Evolutionary conservation across 352 stramenopile species (phyloP).

Genomic region (Pythium dissimile): DNA sequence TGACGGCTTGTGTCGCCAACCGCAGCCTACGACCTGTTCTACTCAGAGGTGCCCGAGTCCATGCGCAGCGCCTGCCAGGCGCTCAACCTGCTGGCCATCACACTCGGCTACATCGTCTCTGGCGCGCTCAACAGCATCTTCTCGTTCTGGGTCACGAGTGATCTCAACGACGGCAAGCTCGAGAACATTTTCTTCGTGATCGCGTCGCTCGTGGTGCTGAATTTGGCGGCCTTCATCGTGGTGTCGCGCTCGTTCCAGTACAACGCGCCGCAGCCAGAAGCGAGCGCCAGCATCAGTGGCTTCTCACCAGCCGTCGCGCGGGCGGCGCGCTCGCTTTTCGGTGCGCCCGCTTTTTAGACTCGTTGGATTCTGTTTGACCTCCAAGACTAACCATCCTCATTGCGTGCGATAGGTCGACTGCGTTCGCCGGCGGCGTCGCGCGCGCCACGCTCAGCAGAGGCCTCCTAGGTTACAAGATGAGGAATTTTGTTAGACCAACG

Average conservation of each 20-base stretch:
- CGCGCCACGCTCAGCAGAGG: no score
- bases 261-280: slow-evolving; percentile 19
- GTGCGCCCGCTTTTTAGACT: background rate
- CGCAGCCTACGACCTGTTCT: slow-evolving; percentile 87
- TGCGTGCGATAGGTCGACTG: background rate
- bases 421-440: background rate
- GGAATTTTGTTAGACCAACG: no score
- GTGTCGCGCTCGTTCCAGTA: slow-evolving; percentile 86
- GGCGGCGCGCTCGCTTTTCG: slow-evolving; percentile 18
- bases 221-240: slow-evolving; percentile 57
- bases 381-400: background rate
- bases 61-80: slow-evolving; percentile 91
- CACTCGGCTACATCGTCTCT: slow-evolving; percentile 83
- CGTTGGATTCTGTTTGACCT: background rate
- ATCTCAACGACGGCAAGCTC: slow-evolving; percentile 88
- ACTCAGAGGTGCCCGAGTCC: slow-evolving; percentile 86
- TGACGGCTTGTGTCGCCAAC: background rate
- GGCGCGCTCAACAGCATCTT: slow-evolving; percentile 86
- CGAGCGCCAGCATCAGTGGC: slow-evolving; percentile 21
- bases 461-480: no score
- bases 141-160: slow-evolving; percentile 88
- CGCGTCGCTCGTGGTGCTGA: slow-evolving; percentile 58
- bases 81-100: slow-evolving; percentile 88
- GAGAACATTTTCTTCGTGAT: slow-evolving; percentile 89
- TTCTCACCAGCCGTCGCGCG: slow-evolving; percentile 26